Conservation (phyloP, 2,329 filamentous ascomycete genomes). For the Xylaria sp. region DNA sequence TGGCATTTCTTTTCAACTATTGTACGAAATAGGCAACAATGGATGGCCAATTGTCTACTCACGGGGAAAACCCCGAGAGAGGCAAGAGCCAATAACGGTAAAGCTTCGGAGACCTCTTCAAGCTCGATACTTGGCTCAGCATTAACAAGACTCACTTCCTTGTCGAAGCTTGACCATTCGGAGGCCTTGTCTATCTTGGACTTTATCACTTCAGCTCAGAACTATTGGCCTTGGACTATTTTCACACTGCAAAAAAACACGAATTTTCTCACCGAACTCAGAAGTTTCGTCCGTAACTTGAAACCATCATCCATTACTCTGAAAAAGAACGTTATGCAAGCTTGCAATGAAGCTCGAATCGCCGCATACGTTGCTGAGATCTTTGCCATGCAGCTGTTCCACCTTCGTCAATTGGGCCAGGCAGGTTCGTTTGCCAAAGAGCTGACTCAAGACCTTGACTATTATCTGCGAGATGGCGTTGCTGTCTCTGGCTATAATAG, state of each 20-base stretch:
- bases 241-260: conserved; percentile 80
- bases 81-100: conserved; percentile 68
- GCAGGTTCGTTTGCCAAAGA: conserved; percentile 72
- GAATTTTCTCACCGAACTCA: conserved; percentile 76
- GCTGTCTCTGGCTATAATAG: conserved; percentile 85
- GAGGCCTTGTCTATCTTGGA: conserved; percentile 82
- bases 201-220: conserved; percentile 88
- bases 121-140: conserved; percentile 80
- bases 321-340: conserved; percentile 65
- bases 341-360: conserved; percentile 74
- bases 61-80: conserved; percentile 88
- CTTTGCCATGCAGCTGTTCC: conserved; percentile 90
- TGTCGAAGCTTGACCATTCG: conserved; percentile 71
- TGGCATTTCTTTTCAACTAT: conserved; percentile 91
- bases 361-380: conserved; percentile 88
- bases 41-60: conserved; percentile 92
- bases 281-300: conserved; percentile 73
- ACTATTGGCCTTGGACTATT: conserved; percentile 96
- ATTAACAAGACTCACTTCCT: conserved; percentile 73
- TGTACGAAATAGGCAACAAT: conserved; percentile 90
- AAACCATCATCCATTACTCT: conserved; percentile 63
- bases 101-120: conserved; percentile 60
- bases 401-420: conserved; percentile 80
- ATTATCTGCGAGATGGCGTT: conserved; percentile 82
- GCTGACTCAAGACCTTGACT: conserved; percentile 79